These are phyloP conservation scores for Sherardia arvensis DNA, from an alignment of 257 asterid species.

Conservation along the genomic window DNA sequence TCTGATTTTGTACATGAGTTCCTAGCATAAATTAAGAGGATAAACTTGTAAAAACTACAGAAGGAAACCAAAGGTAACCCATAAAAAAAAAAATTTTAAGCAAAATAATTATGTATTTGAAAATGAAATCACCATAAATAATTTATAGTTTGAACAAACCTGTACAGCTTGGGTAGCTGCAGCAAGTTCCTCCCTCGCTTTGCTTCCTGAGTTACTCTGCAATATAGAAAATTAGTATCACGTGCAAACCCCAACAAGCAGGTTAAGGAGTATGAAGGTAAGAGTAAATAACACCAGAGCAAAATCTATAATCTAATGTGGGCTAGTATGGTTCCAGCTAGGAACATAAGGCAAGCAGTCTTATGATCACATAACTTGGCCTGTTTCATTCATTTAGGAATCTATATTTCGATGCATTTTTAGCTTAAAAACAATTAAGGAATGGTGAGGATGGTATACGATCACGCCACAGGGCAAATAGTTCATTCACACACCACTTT, in stretches of 20 bases:
- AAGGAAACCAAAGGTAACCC: not conserved
- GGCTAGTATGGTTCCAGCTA: not conserved
- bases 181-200: constrained; percentile 98
- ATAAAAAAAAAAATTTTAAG: not conserved
- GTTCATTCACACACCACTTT: not conserved
- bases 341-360: not conserved
- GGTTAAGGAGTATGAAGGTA: constrained; percentile 4
- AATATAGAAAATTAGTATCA: constrained; percentile 16
- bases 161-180: constrained; percentile 91
- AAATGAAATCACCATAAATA: not conserved
- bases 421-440: not conserved
- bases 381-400: not conserved
- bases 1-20: constrained; percentile 89
- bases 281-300: not conserved
- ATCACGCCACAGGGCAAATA: not conserved
- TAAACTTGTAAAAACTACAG: not conserved
- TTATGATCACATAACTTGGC: not conserved
- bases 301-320: not conserved
- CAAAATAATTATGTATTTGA: not conserved
- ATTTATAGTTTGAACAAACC: constrained; percentile 32
- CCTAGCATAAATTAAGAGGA: constrained; percentile 39
- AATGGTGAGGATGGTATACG: not conserved
- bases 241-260: not conserved
- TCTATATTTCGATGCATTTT: not conserved
- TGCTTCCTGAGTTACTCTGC: constrained; percentile 95